A percentile compares a stretch with the other conserved stretches of the same genome.
Conservation (phyloP, 2,329 filamentous ascomycete species). For the Scytalidium lignicola region DNA sequence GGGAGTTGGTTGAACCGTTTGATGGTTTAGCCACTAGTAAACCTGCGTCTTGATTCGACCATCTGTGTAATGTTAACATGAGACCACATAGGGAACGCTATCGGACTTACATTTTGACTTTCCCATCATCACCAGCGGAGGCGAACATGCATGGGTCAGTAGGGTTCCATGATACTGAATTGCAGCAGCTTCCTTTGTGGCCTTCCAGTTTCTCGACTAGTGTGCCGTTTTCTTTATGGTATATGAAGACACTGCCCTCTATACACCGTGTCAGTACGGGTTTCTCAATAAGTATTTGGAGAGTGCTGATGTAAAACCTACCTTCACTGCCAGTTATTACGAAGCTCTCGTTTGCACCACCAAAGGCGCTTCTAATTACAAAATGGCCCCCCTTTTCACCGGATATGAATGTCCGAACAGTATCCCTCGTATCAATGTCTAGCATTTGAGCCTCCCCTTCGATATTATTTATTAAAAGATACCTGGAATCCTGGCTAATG, state of each 20-base stretch:
- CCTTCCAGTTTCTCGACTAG: constrained; percentile 72
- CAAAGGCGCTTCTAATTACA: constrained; percentile 78
- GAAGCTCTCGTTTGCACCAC: constrained; percentile 87
- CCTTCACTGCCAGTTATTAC: constrained; percentile 89
- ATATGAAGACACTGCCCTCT: constrained; percentile 74
- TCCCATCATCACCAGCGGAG: constrained; percentile 82
- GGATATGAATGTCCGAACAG: constrained; percentile 63
- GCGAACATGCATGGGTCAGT: constrained; percentile 78
- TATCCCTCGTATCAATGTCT: constrained; percentile 66
- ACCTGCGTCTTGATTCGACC: neutral
- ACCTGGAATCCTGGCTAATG: constrained; percentile 75
- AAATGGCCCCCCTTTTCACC: constrained; percentile 72
- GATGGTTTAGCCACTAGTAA: neutral
- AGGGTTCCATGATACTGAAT: constrained; percentile 87
- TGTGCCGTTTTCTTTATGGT: constrained; percentile 78
- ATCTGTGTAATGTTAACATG: neutral
- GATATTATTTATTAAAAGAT: constrained; percentile 76
- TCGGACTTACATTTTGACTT: constrained; percentile 74
- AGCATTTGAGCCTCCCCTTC: constrained; percentile 74
- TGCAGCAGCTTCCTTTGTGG: constrained; percentile 72
- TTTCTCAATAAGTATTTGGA: neutral
- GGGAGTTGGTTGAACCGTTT: neutral
- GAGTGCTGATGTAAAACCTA: constrained; percentile 34
- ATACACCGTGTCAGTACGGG: constrained; percentile 10
- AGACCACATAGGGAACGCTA: neutral